These are phyloP conservation scores for Anaeramoeba ignava DNA, from an alignment of 78 protist genomes.

Conservation along the genomic window DNA sequence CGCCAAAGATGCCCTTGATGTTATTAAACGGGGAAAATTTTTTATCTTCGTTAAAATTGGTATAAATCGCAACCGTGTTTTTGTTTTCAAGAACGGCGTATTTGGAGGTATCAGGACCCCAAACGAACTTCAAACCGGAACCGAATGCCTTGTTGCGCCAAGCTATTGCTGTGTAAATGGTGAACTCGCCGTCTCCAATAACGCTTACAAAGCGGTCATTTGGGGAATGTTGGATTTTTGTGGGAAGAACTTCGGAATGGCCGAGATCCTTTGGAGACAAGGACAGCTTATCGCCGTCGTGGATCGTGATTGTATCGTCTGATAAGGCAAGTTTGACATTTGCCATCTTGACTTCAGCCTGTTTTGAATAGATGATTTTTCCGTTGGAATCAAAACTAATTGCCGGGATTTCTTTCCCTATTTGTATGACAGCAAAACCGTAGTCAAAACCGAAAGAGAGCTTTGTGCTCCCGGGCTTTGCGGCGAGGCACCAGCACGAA, in stretches of 20 bases:
- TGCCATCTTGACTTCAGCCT: not conserved
- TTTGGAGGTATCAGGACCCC: conserved; percentile 50
- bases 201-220: conserved; percentile 50
- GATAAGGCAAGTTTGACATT: not conserved
- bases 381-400: not conserved
- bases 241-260: not conserved
- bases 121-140: conserved; percentile 80
- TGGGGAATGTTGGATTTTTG: not conserved
- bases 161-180: conserved; percentile 78
- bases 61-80: not conserved
- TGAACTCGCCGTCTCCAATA: conserved; percentile 91
- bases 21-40: not conserved
- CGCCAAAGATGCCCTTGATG: not conserved
- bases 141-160: conserved; percentile 79
- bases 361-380: not conserved
- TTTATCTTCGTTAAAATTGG: not conserved
- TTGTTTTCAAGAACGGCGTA: conserved; percentile 33
- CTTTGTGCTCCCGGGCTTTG: conserved; percentile 4
- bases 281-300: not conserved
- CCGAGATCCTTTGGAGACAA: not conserved
- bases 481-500: conserved; percentile 94
- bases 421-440: not conserved
- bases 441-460: not conserved
- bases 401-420: not conserved
- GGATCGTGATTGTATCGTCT: not conserved